These are phyloP conservation scores for Salix viminalis DNA, from an alignment of 345 rosid genomes.

Conservation along the genomic window DNA sequence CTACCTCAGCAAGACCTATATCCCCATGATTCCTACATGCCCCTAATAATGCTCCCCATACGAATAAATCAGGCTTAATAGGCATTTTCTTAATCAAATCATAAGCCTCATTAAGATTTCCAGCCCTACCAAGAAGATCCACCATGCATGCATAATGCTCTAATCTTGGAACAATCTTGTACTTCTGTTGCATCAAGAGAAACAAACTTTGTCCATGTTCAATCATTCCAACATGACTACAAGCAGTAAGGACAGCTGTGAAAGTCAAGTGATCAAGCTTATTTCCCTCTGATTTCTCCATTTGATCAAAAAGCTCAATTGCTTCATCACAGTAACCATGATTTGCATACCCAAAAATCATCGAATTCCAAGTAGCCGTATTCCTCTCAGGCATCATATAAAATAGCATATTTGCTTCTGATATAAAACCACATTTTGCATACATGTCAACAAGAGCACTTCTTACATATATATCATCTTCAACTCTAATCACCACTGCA, in stretches of 20 bases:
- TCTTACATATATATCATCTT: conserved; percentile 53
- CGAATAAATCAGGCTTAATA: conserved; percentile 66
- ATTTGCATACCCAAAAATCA: conserved; percentile 80
- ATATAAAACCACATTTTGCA: conserved; percentile 63
- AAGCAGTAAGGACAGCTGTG: conserved; percentile 74
- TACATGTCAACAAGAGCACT: conserved; percentile 88
- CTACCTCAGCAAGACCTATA: conserved; percentile 60
- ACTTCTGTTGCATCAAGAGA: conserved; percentile 55
- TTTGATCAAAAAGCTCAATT: conserved; percentile 51
- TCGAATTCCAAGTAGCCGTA: conserved; percentile 73
- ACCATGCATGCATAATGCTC: conserved; percentile 86
- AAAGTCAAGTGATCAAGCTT: conserved; percentile 72
- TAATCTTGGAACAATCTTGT: conserved; percentile 53
- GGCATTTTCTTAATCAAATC: conserved; percentile 53
- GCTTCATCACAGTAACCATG: conserved; percentile 71
- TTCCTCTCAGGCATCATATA: conserved; percentile 44
- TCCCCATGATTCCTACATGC: conserved; percentile 76
- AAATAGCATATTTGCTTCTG: conserved; percentile 59
- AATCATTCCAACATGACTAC: conserved; percentile 66
- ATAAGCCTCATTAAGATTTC: conserved; percentile 62
- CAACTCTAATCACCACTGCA: conserved; percentile 58
- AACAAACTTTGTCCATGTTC: conserved; percentile 64
- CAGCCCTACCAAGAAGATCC: conserved; percentile 80
- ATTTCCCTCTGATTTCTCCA: conserved; percentile 49
- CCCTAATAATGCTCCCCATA: conserved; percentile 88